Conservation (phyloP, 2,329 filamentous ascomycete genomes). For the Talaromyces sp. region DNA sequence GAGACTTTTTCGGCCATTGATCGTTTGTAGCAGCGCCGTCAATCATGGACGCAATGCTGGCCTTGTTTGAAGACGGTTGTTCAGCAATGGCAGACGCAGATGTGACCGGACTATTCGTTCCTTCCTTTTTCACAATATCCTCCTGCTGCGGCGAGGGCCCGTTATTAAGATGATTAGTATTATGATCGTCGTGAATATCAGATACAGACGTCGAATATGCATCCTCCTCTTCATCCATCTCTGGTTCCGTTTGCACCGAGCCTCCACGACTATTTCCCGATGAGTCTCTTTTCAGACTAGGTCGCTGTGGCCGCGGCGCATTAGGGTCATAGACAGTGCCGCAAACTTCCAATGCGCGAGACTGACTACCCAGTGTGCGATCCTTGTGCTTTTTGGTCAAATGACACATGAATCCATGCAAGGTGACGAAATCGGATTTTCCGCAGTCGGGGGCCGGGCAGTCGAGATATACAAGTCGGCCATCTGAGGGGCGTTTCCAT, state of each 20-base stretch:
- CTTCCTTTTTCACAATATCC: slow-evolving; percentile 29
- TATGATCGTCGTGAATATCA: slow-evolving; percentile 24
- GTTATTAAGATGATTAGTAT: not conserved
- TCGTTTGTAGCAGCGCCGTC: slow-evolving; percentile 31
- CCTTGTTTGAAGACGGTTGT: slow-evolving; percentile 30
- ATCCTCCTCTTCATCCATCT: slow-evolving; percentile 31
- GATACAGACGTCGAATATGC: slow-evolving; percentile 6
- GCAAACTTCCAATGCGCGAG: slow-evolving; percentile 39
- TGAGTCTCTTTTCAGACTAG: slow-evolving; percentile 32
- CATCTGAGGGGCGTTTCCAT: slow-evolving; percentile 41
- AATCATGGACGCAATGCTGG: slow-evolving; percentile 41
- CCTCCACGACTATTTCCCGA: slow-evolving; percentile 35
- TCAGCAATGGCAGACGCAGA: not conserved
- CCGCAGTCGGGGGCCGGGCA: slow-evolving; percentile 39
- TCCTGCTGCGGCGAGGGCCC: not conserved
- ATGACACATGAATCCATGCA: slow-evolving; percentile 44
- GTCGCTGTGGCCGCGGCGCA: slow-evolving; percentile 35
- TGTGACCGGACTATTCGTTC: slow-evolving; percentile 24
- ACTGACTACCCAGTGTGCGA: slow-evolving; percentile 39
- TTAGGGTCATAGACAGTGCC: slow-evolving; percentile 39
- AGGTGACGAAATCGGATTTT: slow-evolving; percentile 41
- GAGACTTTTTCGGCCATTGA: slow-evolving; percentile 22
- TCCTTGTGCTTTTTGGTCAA: slow-evolving; percentile 44
- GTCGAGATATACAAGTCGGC: slow-evolving; percentile 38
- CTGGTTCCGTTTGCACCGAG: slow-evolving; percentile 28